These are phyloP conservation scores for Sporothrix pallida DNA, from an alignment of 2,329 filamentous ascomycete genomes.

Conservation along the genomic window DNA sequence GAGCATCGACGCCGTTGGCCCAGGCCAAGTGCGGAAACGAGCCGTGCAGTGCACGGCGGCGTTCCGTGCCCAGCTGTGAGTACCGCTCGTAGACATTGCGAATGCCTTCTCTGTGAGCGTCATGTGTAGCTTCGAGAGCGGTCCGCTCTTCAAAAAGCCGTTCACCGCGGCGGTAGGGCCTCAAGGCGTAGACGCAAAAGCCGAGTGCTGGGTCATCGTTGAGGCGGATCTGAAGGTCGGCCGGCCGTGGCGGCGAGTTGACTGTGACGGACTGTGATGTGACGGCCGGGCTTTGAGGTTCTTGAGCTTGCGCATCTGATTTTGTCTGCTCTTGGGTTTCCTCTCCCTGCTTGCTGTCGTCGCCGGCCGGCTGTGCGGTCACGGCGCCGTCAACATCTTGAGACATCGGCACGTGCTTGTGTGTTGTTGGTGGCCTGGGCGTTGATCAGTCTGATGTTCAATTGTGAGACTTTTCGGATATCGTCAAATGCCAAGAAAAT, in stretches of 20 bases:
- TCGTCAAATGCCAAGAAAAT: no score
- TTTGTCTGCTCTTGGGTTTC: background rate
- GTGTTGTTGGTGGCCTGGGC: background rate
- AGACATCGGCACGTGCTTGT: conserved; percentile 18
- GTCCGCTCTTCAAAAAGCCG: conserved; percentile 42
- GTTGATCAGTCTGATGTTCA: no score
- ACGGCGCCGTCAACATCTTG: background rate
- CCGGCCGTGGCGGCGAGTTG: background rate
- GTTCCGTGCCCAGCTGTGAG: conserved; percentile 11
- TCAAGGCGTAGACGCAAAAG: conserved; percentile 44
- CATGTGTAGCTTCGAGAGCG: conserved; percentile 39
- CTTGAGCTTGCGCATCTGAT: background rate
- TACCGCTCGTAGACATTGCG: conserved; percentile 36
- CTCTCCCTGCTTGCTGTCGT: background rate
- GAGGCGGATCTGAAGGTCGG: conserved; percentile 35
- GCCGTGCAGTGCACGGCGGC: conserved; percentile 36
- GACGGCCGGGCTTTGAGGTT: background rate
- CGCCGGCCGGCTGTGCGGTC: background rate
- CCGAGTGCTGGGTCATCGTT: conserved; percentile 39
- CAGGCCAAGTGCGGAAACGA: conserved; percentile 38
- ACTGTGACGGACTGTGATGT: background rate
- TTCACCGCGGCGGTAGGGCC: conserved; percentile 39
- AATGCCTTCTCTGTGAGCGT: conserved; percentile 33
- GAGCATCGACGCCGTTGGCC: conserved; percentile 35
- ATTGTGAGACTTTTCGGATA: background rate